Base-by-base conservation (phyloP, 768 basidiomycete species). In the Amyloporia xantha region DNA sequence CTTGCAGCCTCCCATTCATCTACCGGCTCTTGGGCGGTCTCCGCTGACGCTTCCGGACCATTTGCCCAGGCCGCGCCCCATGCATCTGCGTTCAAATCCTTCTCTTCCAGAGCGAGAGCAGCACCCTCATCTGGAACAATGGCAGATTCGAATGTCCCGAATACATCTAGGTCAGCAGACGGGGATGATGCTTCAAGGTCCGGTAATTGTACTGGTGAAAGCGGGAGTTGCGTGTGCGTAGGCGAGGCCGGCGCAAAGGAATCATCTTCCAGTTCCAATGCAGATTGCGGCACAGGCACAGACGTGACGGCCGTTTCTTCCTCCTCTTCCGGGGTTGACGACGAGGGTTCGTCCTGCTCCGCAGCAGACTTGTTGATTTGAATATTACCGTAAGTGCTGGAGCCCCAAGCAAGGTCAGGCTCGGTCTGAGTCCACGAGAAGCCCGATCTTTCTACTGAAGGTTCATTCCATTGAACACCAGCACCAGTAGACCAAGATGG, bases 1-100 rank as follows among this genome's bases (percentile, higher is more conserved):
- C 69, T 75, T 11, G 84, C 83, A 9, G 63, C 57, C 54, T 84
- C 84, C 86, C 86, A 87, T 63, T 84, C 82, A 58, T 88, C 83
- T 4, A 67, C 61, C 5, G 62, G 58, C 38, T 68, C 65, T n/a
- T 62, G 56, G 33, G 48, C 40, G 43, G 19, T 40, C 21, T 62
- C 55, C 4, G 26, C 20, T 5, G 26, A 33, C 7, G 28, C 49
- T 13, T 57, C 50, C 12, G 38, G 45, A 15, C 38, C 36, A n/a
- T 48, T 48, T 1, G 28, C 51, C 66, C 66, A 69, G 10, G 65
- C 59, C 19, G 67, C 56, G 19, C 58, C 59, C 65, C 65, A 68
- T 10, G 58, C 58, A 23, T 65, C 64, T 12, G 58, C 53, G 7
- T 55, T 54, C 0, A 56, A 39, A 2, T 49, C 44, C 20, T 46